Percentiles rank a stretch among this genome's conserved stretches.
These are phyloP conservation scores for Nakazawaea anatomiae DNA, from an alignment of 805 yeast genomes.

Conservation along the genomic window DNA sequence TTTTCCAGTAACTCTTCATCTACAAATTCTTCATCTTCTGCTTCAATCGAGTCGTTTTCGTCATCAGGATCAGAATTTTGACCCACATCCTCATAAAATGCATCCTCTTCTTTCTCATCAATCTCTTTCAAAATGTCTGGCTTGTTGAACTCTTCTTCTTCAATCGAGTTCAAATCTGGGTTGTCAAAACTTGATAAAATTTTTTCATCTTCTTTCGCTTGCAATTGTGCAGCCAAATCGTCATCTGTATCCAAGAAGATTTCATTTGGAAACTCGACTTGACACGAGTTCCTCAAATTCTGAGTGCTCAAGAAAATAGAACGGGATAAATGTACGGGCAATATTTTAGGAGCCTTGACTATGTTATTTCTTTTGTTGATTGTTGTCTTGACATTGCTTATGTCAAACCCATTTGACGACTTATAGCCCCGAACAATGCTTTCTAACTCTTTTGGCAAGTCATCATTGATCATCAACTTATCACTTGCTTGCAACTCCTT, in stretches of 20 bases:
- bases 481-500: conserved; percentile 29
- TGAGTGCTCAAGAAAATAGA: conserved; percentile 68
- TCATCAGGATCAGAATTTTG: conserved; percentile 17
- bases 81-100: conserved; percentile 17
- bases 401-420: conserved; percentile 31
- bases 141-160: conserved; percentile 5
- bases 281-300: conserved; percentile 69
- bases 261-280: conserved; percentile 57
- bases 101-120: conserved; percentile 19
- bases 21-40: conserved; percentile 15
- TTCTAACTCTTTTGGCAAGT: conserved; percentile 46
- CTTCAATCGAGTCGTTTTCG: conserved; percentile 11
- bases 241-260: conserved; percentile 43
- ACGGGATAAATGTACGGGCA: conserved; percentile 81
- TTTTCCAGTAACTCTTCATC: conserved; percentile 10
- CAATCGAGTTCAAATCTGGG: conserved; percentile 21
- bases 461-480: conserved; percentile 54
- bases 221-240: conserved; percentile 16
- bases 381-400: conserved; percentile 48
- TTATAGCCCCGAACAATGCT: conserved; percentile 41
- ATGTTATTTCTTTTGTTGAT: conserved; percentile 63
- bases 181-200: conserved; percentile 30
- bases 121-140: conserved; percentile 12
- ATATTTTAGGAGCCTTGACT: conserved; percentile 59
- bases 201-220: conserved; percentile 10